Conservation (phyloP, 2,329 filamentous ascomycete genomes). For the Macrophomina tecta region DNA sequence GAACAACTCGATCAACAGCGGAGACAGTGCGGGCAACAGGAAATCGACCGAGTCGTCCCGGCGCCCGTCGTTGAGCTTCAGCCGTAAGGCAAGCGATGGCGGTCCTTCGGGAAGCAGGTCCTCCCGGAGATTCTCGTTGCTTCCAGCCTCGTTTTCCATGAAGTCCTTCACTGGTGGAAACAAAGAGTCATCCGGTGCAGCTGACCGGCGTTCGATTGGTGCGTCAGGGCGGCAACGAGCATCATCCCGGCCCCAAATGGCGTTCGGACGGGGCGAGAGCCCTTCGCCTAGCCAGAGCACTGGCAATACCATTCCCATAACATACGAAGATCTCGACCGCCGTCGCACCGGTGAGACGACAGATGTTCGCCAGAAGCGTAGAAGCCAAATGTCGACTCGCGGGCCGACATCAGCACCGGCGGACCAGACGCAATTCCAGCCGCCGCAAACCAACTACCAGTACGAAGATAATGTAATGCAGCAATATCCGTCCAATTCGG, state of each 20-base stretch:
- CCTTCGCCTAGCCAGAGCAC: slow-evolving; percentile 54
- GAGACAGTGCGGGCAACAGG: slow-evolving; percentile 57
- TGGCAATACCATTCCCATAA: slow-evolving; percentile 48
- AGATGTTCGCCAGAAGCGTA: slow-evolving; percentile 18
- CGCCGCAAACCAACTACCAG: slow-evolving; percentile 29
- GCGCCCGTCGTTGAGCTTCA: slow-evolving; percentile 58
- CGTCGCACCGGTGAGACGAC: slow-evolving; percentile 31
- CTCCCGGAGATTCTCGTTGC: slow-evolving; percentile 56
- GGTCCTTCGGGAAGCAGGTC: slow-evolving; percentile 42
- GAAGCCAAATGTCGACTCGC: slow-evolving; percentile 27
- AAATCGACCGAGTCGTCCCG: slow-evolving; percentile 57
- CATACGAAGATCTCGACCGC: slow-evolving; percentile 49
- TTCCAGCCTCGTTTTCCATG: slow-evolving; percentile 56
- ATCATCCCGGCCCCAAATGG: slow-evolving; percentile 44
- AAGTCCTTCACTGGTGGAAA: slow-evolving; percentile 47
- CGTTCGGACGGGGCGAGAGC: slow-evolving; percentile 51
- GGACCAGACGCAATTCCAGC: slow-evolving; percentile 44
- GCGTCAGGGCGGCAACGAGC: slow-evolving; percentile 34
- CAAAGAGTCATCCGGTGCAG: slow-evolving; percentile 42
- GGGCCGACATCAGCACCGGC: slow-evolving; percentile 44
- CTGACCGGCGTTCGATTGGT: slow-evolving; percentile 35
- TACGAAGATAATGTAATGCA: slow-evolving; percentile 18
- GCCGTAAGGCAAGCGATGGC: slow-evolving; percentile 52
- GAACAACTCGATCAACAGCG: slow-evolving; percentile 71
- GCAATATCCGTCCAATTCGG: slow-evolving; percentile 26